phyloP scores from a whole-genome alignment of 1,139 yeast species.

The Tardiomyces digboiensis region DNA sequence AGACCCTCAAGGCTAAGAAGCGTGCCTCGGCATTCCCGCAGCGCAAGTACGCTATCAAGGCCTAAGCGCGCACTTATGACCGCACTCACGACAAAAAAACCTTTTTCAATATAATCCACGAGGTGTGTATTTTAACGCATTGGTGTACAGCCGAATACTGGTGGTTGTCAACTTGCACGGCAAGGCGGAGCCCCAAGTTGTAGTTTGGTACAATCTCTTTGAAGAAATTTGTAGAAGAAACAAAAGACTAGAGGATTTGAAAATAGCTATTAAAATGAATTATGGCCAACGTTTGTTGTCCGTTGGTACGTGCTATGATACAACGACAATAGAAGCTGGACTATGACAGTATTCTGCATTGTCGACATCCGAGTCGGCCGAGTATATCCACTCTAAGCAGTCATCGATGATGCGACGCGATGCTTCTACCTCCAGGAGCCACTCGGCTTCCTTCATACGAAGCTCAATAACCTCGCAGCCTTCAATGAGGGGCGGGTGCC shows the following conservation, averaged over 20 bases:
- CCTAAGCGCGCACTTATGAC: constrained; percentile 40
- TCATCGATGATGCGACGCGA: constrained; percentile 30
- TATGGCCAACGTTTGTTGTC: no score
- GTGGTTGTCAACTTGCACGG: no score
- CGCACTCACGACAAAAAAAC: constrained; percentile 1
- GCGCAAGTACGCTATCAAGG: constrained; percentile 98
- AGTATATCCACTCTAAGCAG: constrained; percentile 26
- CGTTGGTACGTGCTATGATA: no score
- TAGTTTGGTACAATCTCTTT: no score
- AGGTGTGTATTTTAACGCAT: constrained; percentile 1
- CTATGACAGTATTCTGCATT: no score
- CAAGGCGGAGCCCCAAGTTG: no score
- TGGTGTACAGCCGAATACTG: not conserved
- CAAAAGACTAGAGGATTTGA: no score
- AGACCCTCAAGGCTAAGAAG: constrained; percentile 89
- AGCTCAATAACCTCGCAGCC: constrained; percentile 62
- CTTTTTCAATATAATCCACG: not conserved
- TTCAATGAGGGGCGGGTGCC: constrained; percentile 53
- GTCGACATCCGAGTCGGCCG: constrained; percentile 19
- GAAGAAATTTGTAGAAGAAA: no score
- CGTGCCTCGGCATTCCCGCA: constrained; percentile 94
- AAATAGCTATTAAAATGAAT: no score
- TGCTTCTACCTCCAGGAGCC: constrained; percentile 45
- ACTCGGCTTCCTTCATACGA: constrained; percentile 53
- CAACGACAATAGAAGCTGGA: no score